Evolutionary conservation across 768 basidiomycete species (phyloP), one percentile per base, ranked within the genome.

Genomic region (Leccinellum rugosiceps): DNA sequence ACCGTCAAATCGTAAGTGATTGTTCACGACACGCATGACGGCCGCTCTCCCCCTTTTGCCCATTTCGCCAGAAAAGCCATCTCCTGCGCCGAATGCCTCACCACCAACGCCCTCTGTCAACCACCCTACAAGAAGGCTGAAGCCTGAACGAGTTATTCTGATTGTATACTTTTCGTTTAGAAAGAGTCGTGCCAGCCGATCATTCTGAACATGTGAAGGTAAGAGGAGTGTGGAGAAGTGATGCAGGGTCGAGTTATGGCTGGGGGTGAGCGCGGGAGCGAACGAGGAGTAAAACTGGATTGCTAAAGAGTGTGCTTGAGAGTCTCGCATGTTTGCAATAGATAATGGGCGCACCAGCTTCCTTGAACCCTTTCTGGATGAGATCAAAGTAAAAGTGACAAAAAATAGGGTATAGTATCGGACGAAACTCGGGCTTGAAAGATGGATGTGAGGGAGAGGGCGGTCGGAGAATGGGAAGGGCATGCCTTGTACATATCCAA

Each of bases 361-460:
- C 90, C 68, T 90, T 87, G 72, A 91, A 93, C 10, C 92, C 94
- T 51, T 87, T 85, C 64, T 94, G 88, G 48, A 98, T 86, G 50
- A 99, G 81, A 71, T 98, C 96, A 30, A 99, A 79, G 72, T 96
- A 98, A 69, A 98, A 98, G 73, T 99, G 94, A 50, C 91, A 93
- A 69, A 98, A 98, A 60, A 99, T 90, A 3, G 97, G 97, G 68
- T 94, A 97, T 15, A 97, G 75, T 34, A 99, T 88, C 46, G 92
- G 94, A 46, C 90, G 82, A 65, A 99, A 90, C 73, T 99, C 95
- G 54, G 93, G 92, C 90, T 98, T 46, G 45, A 53, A 8, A 19
- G 7, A 52, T 30, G 69, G 19, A 38, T 53, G 32, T 70, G n/a
- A 68, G 50, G 53, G 38, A n/a, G 44, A 53, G 25, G 28, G 15